Conservation (phyloP, 306 rosid genomes). For the Spatholobus suberectus region DNA sequence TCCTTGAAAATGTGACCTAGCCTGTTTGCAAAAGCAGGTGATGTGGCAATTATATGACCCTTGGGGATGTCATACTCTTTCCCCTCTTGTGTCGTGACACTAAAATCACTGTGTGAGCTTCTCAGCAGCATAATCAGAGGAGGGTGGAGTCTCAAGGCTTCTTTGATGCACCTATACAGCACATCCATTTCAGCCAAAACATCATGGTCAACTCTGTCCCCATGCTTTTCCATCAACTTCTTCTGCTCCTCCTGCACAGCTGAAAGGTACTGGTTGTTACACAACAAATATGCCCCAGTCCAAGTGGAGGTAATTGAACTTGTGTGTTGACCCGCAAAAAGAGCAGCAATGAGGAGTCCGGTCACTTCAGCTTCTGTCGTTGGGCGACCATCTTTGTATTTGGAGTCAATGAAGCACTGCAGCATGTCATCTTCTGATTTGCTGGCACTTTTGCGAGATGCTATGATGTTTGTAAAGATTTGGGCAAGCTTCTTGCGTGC, state of each 20-base stretch:
- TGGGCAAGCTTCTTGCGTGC: slow-evolving; percentile 85
- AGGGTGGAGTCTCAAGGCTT: slow-evolving; percentile 97
- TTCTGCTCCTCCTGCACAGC: slow-evolving; percentile 82
- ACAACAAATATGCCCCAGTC: slow-evolving; percentile 92
- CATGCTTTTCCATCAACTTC: slow-evolving; percentile 71
- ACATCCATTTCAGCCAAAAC: slow-evolving; percentile 95
- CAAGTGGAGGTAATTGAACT: slow-evolving; percentile 97
- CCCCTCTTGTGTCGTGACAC: slow-evolving; percentile 78
- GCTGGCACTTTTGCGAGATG: slow-evolving; percentile 62
- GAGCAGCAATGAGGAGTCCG: slow-evolving; percentile 78
- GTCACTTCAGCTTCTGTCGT: slow-evolving; percentile 92
- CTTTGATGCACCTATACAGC: slow-evolving; percentile 83
- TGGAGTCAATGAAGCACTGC: slow-evolving; percentile 93
- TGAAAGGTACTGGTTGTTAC: slow-evolving; percentile 69
- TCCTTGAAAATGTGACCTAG: slow-evolving; percentile 74
- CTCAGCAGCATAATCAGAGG: slow-evolving; percentile 90
- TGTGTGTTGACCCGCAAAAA: slow-evolving; percentile 79
- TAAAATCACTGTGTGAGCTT: slow-evolving; percentile 83
- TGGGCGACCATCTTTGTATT: slow-evolving; percentile 91
- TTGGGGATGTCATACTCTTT: slow-evolving; percentile 87
- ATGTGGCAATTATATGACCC: slow-evolving; percentile 95
- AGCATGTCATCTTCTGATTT: slow-evolving; percentile 90
- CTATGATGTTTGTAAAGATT: slow-evolving; percentile 76
- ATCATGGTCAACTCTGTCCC: slow-evolving; percentile 85
- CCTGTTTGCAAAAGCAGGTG: slow-evolving; percentile 93